phyloP scores from a whole-genome alignment of 192 early-diverging fungal genomes.

The Coemansia sp. region DNA sequence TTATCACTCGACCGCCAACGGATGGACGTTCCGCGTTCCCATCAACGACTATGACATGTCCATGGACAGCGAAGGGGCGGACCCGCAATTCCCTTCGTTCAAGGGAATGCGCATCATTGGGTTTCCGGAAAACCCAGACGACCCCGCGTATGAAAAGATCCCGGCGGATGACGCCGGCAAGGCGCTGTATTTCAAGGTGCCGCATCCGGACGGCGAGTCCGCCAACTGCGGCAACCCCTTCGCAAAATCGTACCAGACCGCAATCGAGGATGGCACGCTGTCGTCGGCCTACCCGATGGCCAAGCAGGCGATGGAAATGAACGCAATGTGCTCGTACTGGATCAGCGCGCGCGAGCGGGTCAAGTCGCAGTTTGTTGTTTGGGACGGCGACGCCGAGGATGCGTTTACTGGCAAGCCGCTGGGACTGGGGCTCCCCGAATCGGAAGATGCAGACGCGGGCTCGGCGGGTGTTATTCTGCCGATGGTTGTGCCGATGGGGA shows the following conservation, averaged over 20 bases:
- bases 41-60: conserved; percentile 29
- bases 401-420: conserved; percentile 39
- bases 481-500: conserved; percentile 90
- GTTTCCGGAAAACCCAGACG: conserved; percentile 48
- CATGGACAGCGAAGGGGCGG: conserved; percentile 15
- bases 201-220: conserved; percentile 82
- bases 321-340: conserved; percentile 89
- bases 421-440: conserved; percentile 24
- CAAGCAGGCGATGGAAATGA: conserved; percentile 72
- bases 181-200: conserved; percentile 67
- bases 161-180: conserved; percentile 28
- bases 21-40: conserved; percentile 84
- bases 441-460: background rate
- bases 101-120: conserved; percentile 35
- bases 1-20: conserved; percentile 61
- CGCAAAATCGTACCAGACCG: conserved; percentile 72
- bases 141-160: conserved; percentile 49
- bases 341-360: conserved; percentile 78
- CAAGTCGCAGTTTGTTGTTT: conserved; percentile 81
- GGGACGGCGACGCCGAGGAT: conserved; percentile 55
- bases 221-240: conserved; percentile 83
- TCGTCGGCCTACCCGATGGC: conserved; percentile 70
- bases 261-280: conserved; percentile 79
- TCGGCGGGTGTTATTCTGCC: conserved; percentile 79
- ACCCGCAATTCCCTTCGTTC: conserved; percentile 15